These are phyloP conservation scores for Russula compacta DNA, from an alignment of 768 basidiomycete species.

Conservation along the genomic window DNA sequence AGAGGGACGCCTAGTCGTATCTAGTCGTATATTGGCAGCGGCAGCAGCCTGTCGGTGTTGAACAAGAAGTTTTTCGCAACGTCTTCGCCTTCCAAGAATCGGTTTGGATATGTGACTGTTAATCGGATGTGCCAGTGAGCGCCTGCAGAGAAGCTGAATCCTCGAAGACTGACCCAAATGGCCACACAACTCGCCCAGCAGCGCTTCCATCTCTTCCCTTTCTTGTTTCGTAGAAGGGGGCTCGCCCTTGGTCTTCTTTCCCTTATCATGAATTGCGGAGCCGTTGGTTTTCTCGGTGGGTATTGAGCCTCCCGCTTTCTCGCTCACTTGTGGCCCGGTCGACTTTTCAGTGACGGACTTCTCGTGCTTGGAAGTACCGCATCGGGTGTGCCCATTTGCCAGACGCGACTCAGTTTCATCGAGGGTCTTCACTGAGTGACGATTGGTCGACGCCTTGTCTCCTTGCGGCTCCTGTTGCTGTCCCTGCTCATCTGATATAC, in stretches of 20 bases:
- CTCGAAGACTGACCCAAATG: conserved; percentile 60
- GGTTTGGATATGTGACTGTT: conserved; percentile 75
- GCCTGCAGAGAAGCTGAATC: background rate
- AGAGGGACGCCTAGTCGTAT: background rate
- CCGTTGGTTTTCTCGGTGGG: conserved; percentile 24
- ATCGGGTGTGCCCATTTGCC: background rate
- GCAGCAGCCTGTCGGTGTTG: conserved; percentile 73
- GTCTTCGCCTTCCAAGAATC: conserved; percentile 92
- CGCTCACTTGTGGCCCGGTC: background rate
- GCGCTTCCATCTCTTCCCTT: conserved; percentile 79
- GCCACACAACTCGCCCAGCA: conserved; percentile 68
- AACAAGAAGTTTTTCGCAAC: conserved; percentile 88
- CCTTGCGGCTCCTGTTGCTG: conserved; percentile 15
- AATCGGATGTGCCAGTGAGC: background rate
- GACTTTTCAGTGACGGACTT: background rate
- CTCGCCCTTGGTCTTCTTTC: conserved; percentile 33
- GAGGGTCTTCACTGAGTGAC: background rate
- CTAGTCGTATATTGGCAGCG: conserved; percentile 65
- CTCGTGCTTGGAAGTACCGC: background rate
- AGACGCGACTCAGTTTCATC: background rate
- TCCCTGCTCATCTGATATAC: conserved; percentile 24
- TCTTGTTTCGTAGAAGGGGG: conserved; percentile 79
- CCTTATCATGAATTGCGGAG: conserved; percentile 29
- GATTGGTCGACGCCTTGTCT: conserved; percentile 14
- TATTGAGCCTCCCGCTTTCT: background rate